phyloP scores from a whole-genome alignment of 805 yeast genomes.

The Blastobotrys chiropterorum region DNA sequence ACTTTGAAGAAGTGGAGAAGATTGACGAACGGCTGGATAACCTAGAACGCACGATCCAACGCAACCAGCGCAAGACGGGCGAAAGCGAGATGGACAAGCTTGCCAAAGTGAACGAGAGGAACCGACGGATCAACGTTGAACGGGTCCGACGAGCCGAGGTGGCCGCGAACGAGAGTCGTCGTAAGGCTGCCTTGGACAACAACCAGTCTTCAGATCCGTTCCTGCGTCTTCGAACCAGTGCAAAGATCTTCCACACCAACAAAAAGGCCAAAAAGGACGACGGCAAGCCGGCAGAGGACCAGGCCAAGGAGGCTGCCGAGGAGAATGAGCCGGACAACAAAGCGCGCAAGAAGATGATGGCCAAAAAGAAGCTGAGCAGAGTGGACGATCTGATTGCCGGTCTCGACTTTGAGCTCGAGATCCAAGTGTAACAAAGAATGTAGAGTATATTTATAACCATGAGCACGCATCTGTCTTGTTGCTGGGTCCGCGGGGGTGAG shows the following conservation, averaged over 20 bases:
- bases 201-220: slow-evolving; percentile 65
- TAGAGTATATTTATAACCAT: background rate
- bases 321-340: slow-evolving; percentile 31
- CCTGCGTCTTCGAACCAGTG: slow-evolving; percentile 79
- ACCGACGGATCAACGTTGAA: slow-evolving; percentile 72
- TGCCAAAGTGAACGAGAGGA: slow-evolving; percentile 75
- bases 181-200: slow-evolving; percentile 29
- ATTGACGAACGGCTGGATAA: slow-evolving; percentile 29
- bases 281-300: slow-evolving; percentile 46
- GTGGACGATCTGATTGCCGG: slow-evolving; percentile 35
- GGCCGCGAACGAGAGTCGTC: slow-evolving; percentile 51
- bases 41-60: slow-evolving; percentile 19
- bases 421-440: slow-evolving; percentile 10
- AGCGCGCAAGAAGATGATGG: slow-evolving; percentile 27
- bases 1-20: slow-evolving; percentile 27
- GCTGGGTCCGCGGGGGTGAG: too few species aligned
- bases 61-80: background rate
- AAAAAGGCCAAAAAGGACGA: slow-evolving; percentile 48
- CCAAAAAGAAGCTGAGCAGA: slow-evolving; percentile 38
- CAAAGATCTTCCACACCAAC: slow-evolving; percentile 62
- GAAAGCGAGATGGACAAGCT: slow-evolving; percentile 36
- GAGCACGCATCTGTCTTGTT: background rate
- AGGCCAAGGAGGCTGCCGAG: slow-evolving; percentile 46
- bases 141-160: slow-evolving; percentile 76
- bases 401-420: slow-evolving; percentile 32